These are phyloP conservation scores for Ilyonectria destructans DNA, from an alignment of 2,329 filamentous ascomycete species.

Conservation along the genomic window DNA sequence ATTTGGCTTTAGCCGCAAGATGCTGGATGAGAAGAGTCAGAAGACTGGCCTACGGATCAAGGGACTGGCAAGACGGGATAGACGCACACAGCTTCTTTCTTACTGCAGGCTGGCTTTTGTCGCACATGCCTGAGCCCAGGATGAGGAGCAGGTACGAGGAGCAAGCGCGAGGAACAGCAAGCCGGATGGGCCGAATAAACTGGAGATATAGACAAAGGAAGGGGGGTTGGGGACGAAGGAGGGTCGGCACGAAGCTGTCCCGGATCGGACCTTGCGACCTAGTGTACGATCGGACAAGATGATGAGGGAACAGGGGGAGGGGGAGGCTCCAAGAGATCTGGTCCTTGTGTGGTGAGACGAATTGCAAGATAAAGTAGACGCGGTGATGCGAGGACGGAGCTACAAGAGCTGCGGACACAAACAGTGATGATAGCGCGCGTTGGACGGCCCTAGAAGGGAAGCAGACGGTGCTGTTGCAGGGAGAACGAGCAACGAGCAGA, in stretches of 20 bases:
- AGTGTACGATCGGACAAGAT: conserved; percentile 31
- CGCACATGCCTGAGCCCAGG: conserved; percentile 44
- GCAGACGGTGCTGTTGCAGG: background rate
- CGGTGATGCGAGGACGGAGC: conserved; percentile 16
- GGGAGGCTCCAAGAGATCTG: conserved; percentile 11
- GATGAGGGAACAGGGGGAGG: conserved; percentile 18
- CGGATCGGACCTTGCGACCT: conserved; percentile 29
- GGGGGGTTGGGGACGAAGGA: conserved; percentile 26
- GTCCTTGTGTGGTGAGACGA: conserved; percentile 13
- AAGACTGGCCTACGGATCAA: conserved; percentile 33
- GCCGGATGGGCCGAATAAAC: conserved; percentile 22
- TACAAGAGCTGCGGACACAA: conserved; percentile 24
- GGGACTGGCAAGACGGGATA: conserved; percentile 34
- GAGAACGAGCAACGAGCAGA: conserved; percentile 3
- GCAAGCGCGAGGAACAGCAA: conserved; percentile 25
- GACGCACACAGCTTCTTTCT: conserved; percentile 44
- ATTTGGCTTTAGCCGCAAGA: conserved; percentile 36
- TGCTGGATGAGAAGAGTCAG: conserved; percentile 38
- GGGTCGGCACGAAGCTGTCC: conserved; percentile 26
- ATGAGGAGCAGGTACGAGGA: conserved; percentile 35
- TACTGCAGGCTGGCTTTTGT: conserved; percentile 36
- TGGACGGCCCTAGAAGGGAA: conserved; percentile 1
- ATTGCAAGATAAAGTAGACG: conserved; percentile 20
- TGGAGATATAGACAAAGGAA: conserved; percentile 30
- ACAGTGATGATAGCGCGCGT: conserved; percentile 3